Conservation (phyloP, 1,284 basidiomycete species). For the Chiua sp. region DNA sequence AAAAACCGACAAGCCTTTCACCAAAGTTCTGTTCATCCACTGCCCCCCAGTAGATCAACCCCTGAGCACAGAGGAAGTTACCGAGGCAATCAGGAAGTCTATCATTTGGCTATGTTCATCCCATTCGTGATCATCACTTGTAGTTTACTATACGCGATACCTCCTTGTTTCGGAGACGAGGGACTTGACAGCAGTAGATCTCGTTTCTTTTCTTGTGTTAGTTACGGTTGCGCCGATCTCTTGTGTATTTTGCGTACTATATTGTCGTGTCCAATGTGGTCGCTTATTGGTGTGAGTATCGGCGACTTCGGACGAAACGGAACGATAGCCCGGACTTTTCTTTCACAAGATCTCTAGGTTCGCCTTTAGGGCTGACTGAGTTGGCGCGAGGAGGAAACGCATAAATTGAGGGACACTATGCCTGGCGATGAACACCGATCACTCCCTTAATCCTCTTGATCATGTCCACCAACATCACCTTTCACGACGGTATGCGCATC, state of each 20-base stretch:
- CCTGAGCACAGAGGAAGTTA: slow-evolving; percentile 65
- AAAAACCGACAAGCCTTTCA: slow-evolving; percentile 59
- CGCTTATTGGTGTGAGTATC: slow-evolving; percentile 8
- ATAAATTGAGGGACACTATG: background rate
- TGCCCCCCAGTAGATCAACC: slow-evolving; percentile 70
- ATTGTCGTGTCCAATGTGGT: background rate
- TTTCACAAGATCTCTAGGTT: slow-evolving; percentile 6
- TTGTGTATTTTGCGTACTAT: slow-evolving; percentile 1
- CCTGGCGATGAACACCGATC: background rate
- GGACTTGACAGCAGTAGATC: slow-evolving; percentile 31
- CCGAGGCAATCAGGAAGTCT: slow-evolving; percentile 64
- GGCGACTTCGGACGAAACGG: slow-evolving; percentile 19
- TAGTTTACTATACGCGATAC: slow-evolving; percentile 16
- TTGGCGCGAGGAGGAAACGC: background rate
- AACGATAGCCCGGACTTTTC: background rate
- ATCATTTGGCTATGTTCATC: slow-evolving; percentile 58
- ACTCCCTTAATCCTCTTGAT: background rate
- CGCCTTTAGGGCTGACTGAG: too few species aligned
- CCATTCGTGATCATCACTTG: slow-evolving; percentile 22
- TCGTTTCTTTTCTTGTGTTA: background rate
- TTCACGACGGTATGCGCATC: slow-evolving; percentile 34
- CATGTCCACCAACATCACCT: slow-evolving; percentile 42
- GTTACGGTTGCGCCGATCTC: background rate
- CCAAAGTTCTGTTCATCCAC: slow-evolving; percentile 74
- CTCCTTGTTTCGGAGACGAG: slow-evolving; percentile 15